Base-by-base conservation (phyloP, 2,329 filamentous ascomycete species). In the Didymella pomorum region DNA sequence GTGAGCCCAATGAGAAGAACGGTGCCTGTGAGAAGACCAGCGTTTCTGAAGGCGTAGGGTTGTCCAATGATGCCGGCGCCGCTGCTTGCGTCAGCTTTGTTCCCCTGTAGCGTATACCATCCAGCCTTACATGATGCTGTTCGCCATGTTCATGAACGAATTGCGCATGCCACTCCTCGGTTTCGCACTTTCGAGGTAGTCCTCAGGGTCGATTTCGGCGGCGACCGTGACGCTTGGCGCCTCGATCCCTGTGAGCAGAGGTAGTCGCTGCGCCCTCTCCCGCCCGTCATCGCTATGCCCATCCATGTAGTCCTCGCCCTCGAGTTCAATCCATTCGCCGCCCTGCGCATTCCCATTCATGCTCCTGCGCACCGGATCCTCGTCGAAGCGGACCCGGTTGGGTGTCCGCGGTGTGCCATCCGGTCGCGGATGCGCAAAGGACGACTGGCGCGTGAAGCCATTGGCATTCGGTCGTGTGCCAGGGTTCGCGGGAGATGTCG, bases 91-190 rank as follows among this genome's bases (percentile, higher is more conserved):
- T 73, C 52, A 72, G 71, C 59, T 31, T 25, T 25, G 5, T 8
- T 9, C 26, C 33, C 4, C 0, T n/a, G 11, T 10, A 14, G 14
- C 14, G 0, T n/a, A 1, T 14, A 10, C 14, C 21, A 18, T 4
- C 0, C 1, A 18, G 4, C 23, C 79, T 66, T 65, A 80, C 79
- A 99, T 97, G 76, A 99, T 99, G 70, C 91, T 96, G 81, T 99
- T 99, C 63, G 95, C 94, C 95, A 99, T 99, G 79, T 99, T 99
- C 93, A 98, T 97, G 68, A 99, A 98, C 3, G 95, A 94, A 74
- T 90, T 92, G 62, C 86, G 84, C 79, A 98, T 84, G 5, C 90
- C 90, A 57, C 92, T 96, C 79, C 94, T 94, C 45, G 94, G 93
- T 56, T 93, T 84, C 20, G 85, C 83, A 62, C 77, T 82, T 66